Base-by-base conservation (phyloP, 768 basidiomycete species). In the Clavaria fumosa region DNA sequence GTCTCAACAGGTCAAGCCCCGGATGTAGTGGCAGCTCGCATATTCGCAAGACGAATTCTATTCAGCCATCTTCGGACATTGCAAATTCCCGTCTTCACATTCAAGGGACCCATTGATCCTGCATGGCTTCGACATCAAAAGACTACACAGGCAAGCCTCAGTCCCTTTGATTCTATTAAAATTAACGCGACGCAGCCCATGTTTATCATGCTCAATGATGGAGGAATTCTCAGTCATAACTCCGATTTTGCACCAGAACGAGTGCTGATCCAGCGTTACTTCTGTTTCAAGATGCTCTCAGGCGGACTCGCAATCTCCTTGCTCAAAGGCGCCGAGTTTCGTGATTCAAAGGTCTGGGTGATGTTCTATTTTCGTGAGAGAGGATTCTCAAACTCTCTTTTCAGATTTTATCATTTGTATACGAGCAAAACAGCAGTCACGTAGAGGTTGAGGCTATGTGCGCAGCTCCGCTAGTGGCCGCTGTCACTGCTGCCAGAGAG, bases 331-430 rank as follows among this genome's bases (percentile, higher is more conserved):
- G 60, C 67, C 1, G 69, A 70, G 44, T 78, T 74, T 45, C 64
- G 65, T 28, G 75, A 80, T 45, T 69, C 69, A 0, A 80, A 79
- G 61, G 79, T 71, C 11, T 14, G 53, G 31, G 3, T 9, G 21
- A 27, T 31, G 28, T 30, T 39, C 6, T 3, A 20, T 14, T 34
- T 12, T 9, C 26, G 14, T 14, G 14, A 28, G 23, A 17, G 34
- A 12, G 5, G 23, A 6, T 4, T 9, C 6, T 18, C 33, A 7
- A 37, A 20, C 11, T 15, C 19, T 5, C 21, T n/a, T 20, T 21
- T 5, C 45, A 79, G 78, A 67, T 78, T 26, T 50, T 70, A 9
- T 61, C 78, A 0, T 78, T 79, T 44, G 63, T 81, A 7, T 70
- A 62, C 35, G 66, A 67, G 23, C 55, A 57, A 24, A 39, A n/a